A percentile compares a stretch with the other conserved stretches of the same genome.
Conservation (phyloP, 2,329 filamentous ascomycete species). For the Byssothecium circinans region DNA sequence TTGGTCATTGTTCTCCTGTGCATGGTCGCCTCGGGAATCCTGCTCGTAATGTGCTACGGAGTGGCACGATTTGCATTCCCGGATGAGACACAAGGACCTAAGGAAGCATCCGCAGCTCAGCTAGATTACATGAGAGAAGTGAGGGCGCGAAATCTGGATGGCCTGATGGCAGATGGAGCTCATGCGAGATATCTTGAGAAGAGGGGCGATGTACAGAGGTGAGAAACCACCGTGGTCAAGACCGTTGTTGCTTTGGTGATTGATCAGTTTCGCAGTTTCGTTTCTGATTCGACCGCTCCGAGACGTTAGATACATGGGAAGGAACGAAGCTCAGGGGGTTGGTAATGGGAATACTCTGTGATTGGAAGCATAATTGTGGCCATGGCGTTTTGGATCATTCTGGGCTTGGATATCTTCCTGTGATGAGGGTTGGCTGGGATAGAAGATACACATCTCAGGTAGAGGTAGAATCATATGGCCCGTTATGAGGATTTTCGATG, state of each 20-base stretch:
- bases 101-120: conserved; percentile 24
- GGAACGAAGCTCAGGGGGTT: not conserved
- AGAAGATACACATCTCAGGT: not conserved
- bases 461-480: not conserved
- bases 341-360: not conserved
- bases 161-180: conserved; percentile 4
- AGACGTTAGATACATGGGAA: not conserved
- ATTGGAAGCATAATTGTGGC: not conserved
- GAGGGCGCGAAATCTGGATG: conserved; percentile 24
- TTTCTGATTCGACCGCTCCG: not conserved
- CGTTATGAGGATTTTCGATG: not conserved
- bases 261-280: not conserved
- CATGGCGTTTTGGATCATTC: not conserved
- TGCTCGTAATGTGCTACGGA: conserved; percentile 26
- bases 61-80: conserved; percentile 22
- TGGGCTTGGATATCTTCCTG: not conserved
- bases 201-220: not conserved
- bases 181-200: not conserved
- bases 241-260: not conserved
- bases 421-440: not conserved
- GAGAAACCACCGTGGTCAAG: not conserved
- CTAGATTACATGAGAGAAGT: conserved; percentile 41
- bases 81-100: conserved; percentile 8
- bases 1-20: conserved; percentile 32
- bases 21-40: conserved; percentile 27